Base-by-base conservation (phyloP, 306 rosid species). In the Medicago lupulina region DNA sequence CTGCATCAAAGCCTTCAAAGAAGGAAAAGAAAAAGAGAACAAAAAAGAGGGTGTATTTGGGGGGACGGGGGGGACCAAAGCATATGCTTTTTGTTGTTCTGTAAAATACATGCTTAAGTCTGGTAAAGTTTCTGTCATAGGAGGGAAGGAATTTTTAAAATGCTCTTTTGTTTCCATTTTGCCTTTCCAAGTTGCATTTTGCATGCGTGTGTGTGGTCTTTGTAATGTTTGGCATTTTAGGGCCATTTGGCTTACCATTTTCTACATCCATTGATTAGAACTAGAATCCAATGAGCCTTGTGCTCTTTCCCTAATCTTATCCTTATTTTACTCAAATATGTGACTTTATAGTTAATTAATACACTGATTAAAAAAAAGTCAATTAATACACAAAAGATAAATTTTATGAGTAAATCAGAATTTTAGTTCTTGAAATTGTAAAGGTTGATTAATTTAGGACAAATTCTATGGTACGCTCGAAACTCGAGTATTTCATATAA, bases 191-290 rank as follows among this genome's bases (percentile, higher is more conserved):
- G 67, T 31, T 61, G 67, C 61, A 55, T 10, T 19, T 4, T 55
- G 61, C 39, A 54, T 70, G 81, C 81, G 76, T 75, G 81, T 83
- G 71, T 73, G 69, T 82, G 73, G 43, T 62, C 70, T 71, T 76
- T 63, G 17, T 76, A 54, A 54, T 55, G 31, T 55, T 61, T 71
- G 46, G 10, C 58, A 44, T 50, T 81, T 81, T 25, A 64, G 68
- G 71, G 28, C 78, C 63, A 76, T 70, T 76, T 70, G 68, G 62
- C 64, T 70, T 15, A 3, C 18, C 55, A 81, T 70, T 81, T 77
- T 67, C 43, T 17, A 36, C 67, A 34, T 66, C 67, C 59, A 59
- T 78, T 67, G 80, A 77, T 59, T 47, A 67, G 59, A 72, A 57
- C 71, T 47, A 67, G 59, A 72, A 57, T 71, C 70, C 66, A 46